Evolutionary conservation across 371 early-diverging fungal species (phyloP).

Genomic region (Haplosporangium sp.): DNA sequence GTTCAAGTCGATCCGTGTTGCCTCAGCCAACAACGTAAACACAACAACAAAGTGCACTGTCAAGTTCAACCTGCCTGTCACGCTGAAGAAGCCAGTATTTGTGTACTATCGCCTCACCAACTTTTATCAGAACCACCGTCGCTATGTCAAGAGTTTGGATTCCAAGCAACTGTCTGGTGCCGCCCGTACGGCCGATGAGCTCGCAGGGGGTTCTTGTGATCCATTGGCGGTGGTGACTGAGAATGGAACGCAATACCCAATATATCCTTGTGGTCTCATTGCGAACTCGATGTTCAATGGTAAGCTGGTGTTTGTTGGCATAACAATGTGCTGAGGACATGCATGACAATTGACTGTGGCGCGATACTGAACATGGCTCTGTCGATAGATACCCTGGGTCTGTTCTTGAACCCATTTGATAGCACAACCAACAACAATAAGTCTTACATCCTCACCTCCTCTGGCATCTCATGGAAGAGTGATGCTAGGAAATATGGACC

Average conservation of each 20-base stretch:
- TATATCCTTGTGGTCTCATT: slow-evolving; percentile 99
- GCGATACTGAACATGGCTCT: background rate
- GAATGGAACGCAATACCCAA: slow-evolving; percentile 48
- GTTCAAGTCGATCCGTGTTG: slow-evolving; percentile 22
- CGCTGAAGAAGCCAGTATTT: slow-evolving; percentile 83
- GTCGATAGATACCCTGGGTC: slow-evolving; percentile 43
- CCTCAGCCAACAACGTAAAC: slow-evolving; percentile 13
- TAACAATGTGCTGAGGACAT: background rate
- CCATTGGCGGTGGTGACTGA: slow-evolving; percentile 26
- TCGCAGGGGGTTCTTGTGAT: slow-evolving; percentile 31
- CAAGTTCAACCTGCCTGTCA: slow-evolving; percentile 74
- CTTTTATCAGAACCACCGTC: slow-evolving; percentile 98
- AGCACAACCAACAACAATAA: slow-evolving; percentile 21
- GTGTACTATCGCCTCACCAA: slow-evolving; percentile 96
- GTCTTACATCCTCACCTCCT: slow-evolving; percentile 65
- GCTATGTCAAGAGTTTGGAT: slow-evolving; percentile 93
- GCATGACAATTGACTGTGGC: background rate
- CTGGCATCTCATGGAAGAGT: slow-evolving; percentile 91
- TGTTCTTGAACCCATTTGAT: slow-evolving; percentile 33
- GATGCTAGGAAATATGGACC: slow-evolving; percentile 80
- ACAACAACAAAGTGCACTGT: slow-evolving; percentile 74
- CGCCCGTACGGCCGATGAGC: slow-evolving; percentile 43
- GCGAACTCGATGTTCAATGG: slow-evolving; percentile 93
- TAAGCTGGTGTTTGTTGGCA: slow-evolving; percentile 1
- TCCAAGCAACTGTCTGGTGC: slow-evolving; percentile 85